Evolutionary conservation across 495 filamentous ascomycete genomes (phyloP).

Genomic region (Thermothielavioides terrestris): DNA sequence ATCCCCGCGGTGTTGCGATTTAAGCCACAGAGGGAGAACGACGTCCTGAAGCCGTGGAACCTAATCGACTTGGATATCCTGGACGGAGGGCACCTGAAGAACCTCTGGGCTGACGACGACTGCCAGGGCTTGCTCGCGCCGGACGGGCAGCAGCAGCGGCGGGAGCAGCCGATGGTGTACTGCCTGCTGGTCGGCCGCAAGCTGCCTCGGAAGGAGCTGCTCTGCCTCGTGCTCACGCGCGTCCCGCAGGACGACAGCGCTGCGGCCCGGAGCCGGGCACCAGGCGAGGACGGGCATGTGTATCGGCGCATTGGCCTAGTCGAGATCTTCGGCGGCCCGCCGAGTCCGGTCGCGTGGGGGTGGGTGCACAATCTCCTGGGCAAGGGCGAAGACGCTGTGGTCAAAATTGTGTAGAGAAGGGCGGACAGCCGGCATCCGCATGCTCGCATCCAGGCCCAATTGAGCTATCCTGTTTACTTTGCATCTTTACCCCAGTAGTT

Average conservation of each 20-base stretch:
- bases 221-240: neutral
- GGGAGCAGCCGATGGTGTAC: neutral
- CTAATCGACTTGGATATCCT: slow-evolving; percentile 1
- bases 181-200: slow-evolving; percentile 1
- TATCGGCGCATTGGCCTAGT: slow-evolving; percentile 5
- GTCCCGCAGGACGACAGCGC: neutral
- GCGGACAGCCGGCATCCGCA: no score
- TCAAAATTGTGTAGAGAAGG: slow-evolving; percentile 1
- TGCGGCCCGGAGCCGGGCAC: neutral
- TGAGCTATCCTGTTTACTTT: no score
- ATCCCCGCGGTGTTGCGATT: slow-evolving; percentile 4
- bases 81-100: slow-evolving; percentile 3
- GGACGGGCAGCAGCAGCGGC: no score
- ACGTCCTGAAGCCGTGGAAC: neutral
- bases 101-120: slow-evolving; percentile 13
- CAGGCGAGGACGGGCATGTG: neutral
- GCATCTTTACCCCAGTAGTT: no score
- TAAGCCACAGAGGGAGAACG: neutral
- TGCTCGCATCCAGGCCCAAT: no score
- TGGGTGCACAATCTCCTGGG: slow-evolving; percentile 2
- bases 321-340: slow-evolving; percentile 7
- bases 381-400: slow-evolving; percentile 1
- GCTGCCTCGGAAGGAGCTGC: slow-evolving; percentile 1
- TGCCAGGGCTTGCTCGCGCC: neutral
- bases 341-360: neutral